A percentile compares a stretch with the other conserved stretches of the same genome.
These are phyloP conservation scores for Pestalotiopsis sp. DNA, from an alignment of 2,329 filamentous ascomycete genomes.

Conservation along the genomic window DNA sequence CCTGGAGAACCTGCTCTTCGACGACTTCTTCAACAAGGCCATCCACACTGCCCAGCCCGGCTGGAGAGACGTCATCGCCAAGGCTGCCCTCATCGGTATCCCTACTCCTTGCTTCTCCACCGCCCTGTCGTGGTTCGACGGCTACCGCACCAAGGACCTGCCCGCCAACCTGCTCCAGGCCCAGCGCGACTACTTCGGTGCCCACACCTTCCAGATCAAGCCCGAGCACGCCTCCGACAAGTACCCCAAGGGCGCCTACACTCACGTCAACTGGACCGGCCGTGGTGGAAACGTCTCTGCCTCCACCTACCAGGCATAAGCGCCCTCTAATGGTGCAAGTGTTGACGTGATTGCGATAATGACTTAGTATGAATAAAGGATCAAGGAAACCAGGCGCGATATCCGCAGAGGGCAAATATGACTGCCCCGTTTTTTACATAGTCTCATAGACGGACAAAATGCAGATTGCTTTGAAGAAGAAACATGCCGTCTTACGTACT, in stretches of 20 bases:
- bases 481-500: neutral
- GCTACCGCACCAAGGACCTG: constrained; percentile 95
- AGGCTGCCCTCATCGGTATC: constrained; percentile 91
- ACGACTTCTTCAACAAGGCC: constrained; percentile 99
- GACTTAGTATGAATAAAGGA: constrained; percentile 5
- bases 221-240: constrained; percentile 75
- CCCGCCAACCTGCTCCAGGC: constrained; percentile 98
- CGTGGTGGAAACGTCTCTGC: constrained; percentile 96
- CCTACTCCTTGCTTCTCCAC: constrained; percentile 96
- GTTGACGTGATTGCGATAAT: constrained; percentile 8
- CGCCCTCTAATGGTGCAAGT: neutral
- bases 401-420: neutral
- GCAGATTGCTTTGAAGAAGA: constrained; percentile 5
- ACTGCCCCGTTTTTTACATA: constrained; percentile 1
- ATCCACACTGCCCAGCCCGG: constrained; percentile 95
- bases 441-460: constrained; percentile 11
- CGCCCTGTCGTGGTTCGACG: constrained; percentile 97
- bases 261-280: constrained; percentile 99
- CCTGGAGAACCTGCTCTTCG: constrained; percentile 97
- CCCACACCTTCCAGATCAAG: constrained; percentile 89
- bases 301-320: constrained; percentile 94
- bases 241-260: constrained; percentile 84
- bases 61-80: constrained; percentile 89
- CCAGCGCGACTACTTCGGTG: constrained; percentile 99
- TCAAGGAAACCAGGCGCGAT: neutral